phyloP scores from a whole-genome alignment of 2,329 filamentous ascomycete genomes.

The Meredithiella fracta region DNA sequence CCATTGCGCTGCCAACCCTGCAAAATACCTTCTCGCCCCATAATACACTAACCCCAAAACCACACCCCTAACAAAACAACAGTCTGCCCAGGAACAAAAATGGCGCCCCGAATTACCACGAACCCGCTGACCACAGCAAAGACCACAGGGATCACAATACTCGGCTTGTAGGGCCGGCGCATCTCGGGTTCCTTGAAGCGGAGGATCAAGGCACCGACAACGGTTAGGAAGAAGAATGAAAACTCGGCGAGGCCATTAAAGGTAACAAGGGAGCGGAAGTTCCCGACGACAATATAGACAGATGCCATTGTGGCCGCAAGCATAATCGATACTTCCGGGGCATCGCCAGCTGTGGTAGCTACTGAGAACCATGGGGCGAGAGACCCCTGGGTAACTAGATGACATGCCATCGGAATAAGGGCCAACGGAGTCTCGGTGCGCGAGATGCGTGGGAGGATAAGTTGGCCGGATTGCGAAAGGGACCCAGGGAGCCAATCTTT shows the following conservation, averaged over 20 bases:
- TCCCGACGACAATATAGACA: slow-evolving; percentile 43
- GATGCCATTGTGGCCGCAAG: slow-evolving; percentile 33
- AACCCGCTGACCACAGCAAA: slow-evolving; percentile 44
- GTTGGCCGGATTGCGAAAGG: slow-evolving; percentile 17
- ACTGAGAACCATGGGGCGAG: background rate
- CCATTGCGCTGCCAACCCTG: too few species aligned
- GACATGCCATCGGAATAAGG: slow-evolving; percentile 10
- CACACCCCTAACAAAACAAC: slow-evolving; percentile 1
- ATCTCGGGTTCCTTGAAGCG: slow-evolving; percentile 39
- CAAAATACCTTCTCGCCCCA: background rate
- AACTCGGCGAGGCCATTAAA: slow-evolving; percentile 45
- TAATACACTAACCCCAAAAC: background rate
- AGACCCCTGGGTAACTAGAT: background rate
- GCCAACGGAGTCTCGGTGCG: slow-evolving; percentile 22
- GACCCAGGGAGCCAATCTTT: slow-evolving; percentile 31
- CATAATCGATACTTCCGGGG: slow-evolving; percentile 37
- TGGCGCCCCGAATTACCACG: slow-evolving; percentile 40
- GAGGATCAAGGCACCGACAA: slow-evolving; percentile 40
- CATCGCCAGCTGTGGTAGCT: slow-evolving; percentile 25
- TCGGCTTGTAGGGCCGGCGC: slow-evolving; percentile 38
- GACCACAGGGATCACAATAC: slow-evolving; percentile 31
- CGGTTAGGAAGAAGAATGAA: slow-evolving; percentile 48
- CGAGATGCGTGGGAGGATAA: slow-evolving; percentile 27
- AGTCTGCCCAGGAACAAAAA: slow-evolving; percentile 40
- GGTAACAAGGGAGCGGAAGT: slow-evolving; percentile 43